phyloP scores from a whole-genome alignment of 1,284 basidiomycete species.

The Athelia sp. region DNA sequence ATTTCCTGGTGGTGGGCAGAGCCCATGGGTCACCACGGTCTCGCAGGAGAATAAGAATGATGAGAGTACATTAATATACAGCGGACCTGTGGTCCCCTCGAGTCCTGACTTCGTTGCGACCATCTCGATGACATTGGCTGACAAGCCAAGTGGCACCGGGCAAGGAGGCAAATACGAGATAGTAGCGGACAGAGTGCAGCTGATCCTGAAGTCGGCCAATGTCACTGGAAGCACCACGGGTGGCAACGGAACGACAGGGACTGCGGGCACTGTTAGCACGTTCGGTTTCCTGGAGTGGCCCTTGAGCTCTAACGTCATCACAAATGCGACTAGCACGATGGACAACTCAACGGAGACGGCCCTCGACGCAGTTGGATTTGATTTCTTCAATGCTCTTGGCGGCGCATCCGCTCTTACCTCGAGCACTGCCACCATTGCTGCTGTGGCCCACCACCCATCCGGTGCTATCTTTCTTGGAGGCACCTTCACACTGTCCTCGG shows the following conservation, averaged over 20 bases:
- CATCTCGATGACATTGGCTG: slow-evolving; percentile 65
- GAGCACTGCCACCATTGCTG: slow-evolving; percentile 38
- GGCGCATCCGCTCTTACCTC: slow-evolving; percentile 28
- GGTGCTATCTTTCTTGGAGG: slow-evolving; percentile 76
- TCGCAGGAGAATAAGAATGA: slow-evolving; percentile 75
- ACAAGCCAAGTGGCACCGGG: slow-evolving; percentile 54
- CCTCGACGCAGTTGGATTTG: slow-evolving; percentile 60
- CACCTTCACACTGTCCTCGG: slow-evolving; percentile 61
- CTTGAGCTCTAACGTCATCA: slow-evolving; percentile 32
- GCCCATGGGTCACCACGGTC: slow-evolving; percentile 64
- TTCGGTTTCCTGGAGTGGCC: slow-evolving; percentile 86
- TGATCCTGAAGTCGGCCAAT: slow-evolving; percentile 65
- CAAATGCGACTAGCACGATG: slow-evolving; percentile 55
- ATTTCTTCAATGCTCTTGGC: slow-evolving; percentile 53
- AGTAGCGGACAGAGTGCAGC: slow-evolving; percentile 77
- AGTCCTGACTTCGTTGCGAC: slow-evolving; percentile 71
- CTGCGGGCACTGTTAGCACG: slow-evolving; percentile 31
- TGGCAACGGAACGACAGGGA: slow-evolving; percentile 23
- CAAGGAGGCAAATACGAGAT: slow-evolving; percentile 67
- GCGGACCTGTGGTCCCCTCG: slow-evolving; percentile 75
- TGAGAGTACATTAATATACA: slow-evolving; percentile 63
- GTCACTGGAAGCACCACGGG: slow-evolving; percentile 26
- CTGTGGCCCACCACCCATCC: slow-evolving; percentile 62
- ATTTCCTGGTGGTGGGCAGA: slow-evolving; percentile 66
- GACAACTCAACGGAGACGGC: slow-evolving; percentile 71